Evolutionary conservation across 2,329 filamentous ascomycete species (phyloP).

Genomic region (Metarhizium sp.): DNA sequence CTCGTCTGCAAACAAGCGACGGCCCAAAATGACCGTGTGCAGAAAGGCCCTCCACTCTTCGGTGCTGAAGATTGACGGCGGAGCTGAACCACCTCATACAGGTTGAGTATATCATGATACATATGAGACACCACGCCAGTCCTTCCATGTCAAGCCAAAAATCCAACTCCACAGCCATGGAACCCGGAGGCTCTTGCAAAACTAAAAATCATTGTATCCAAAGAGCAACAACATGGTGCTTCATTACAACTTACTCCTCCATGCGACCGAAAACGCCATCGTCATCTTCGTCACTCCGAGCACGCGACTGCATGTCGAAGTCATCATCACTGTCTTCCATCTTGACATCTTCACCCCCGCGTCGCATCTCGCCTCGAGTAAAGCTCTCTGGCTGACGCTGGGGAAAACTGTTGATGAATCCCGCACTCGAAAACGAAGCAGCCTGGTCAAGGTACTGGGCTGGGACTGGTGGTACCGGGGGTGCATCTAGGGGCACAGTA

Average conservation of each 20-base stretch:
- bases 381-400: slow-evolving; percentile 55
- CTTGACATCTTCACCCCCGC: slow-evolving; percentile 48
- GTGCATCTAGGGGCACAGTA: slow-evolving; percentile 60
- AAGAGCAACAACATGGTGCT: neutral
- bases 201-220: neutral
- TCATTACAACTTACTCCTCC: slow-evolving; percentile 60
- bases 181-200: slow-evolving; percentile 4
- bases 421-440: slow-evolving; percentile 45
- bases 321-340: slow-evolving; percentile 63
- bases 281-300: slow-evolving; percentile 78
- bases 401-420: slow-evolving; percentile 55
- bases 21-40: slow-evolving; percentile 12
- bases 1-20: slow-evolving; percentile 18
- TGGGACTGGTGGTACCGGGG: slow-evolving; percentile 81
- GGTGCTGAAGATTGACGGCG: slow-evolving; percentile 57
- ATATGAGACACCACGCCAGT: slow-evolving; percentile 35
- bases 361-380: slow-evolving; percentile 47
- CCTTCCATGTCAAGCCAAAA: slow-evolving; percentile 20
- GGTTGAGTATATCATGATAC: slow-evolving; percentile 34
- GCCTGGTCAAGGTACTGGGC: slow-evolving; percentile 63
- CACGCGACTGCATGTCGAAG: slow-evolving; percentile 49
- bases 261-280: slow-evolving; percentile 93
- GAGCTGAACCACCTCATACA: slow-evolving; percentile 50
- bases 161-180: slow-evolving; percentile 22
- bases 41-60: slow-evolving; percentile 49